Conservation (phyloP, 257 asterid species). For the Solanum stenotomum region DNA sequence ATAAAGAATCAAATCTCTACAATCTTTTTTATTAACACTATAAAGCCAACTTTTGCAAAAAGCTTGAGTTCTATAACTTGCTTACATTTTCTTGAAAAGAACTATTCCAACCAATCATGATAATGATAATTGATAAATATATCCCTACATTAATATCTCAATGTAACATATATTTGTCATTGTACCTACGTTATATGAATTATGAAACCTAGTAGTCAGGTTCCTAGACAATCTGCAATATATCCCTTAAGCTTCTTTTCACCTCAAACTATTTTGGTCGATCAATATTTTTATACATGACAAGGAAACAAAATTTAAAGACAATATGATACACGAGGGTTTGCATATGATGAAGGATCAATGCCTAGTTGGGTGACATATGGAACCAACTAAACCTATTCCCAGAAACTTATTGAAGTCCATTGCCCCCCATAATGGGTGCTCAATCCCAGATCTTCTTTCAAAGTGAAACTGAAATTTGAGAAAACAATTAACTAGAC, state of each 20-base stretch:
- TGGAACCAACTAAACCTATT: background rate
- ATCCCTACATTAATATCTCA: background rate
- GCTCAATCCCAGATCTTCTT: background rate
- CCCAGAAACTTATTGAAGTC: background rate
- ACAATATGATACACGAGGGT: background rate
- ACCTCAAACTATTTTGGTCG: background rate
- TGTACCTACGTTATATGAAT: background rate
- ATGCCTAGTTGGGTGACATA: background rate
- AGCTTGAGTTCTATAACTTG: background rate
- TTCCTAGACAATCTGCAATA: background rate
- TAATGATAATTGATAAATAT: background rate
- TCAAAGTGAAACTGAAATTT: background rate
- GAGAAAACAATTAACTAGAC: background rate
- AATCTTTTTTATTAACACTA: background rate
- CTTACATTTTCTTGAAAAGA: background rate
- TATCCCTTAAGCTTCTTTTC: background rate
- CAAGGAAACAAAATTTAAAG: background rate
- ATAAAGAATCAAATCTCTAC: background rate
- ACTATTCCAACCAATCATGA: background rate
- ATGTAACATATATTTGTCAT: background rate
- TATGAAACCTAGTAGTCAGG: background rate
- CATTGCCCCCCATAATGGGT: background rate
- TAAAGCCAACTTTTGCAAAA: background rate
- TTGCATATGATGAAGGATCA: background rate
- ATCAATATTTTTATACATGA: background rate